Evolutionary conservation across 257 asterid species (phyloP).

Genomic region (Nicotiana benthamiana): DNA sequence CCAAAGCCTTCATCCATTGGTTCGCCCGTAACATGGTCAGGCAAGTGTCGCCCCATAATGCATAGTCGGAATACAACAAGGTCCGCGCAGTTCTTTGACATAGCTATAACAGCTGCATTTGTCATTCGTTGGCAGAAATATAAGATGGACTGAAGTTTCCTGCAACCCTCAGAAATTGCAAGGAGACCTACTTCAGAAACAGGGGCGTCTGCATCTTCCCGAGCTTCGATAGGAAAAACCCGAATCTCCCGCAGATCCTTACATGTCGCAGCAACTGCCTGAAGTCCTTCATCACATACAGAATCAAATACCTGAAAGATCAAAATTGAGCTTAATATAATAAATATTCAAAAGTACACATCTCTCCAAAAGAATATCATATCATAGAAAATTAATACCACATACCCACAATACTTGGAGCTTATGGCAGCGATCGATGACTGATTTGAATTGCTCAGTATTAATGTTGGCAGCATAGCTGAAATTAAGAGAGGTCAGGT

Average conservation of each 20-base stretch:
- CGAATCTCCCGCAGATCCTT: conserved; percentile 51
- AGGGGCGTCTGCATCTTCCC: conserved; percentile 41
- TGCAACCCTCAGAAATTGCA: conserved; percentile 49
- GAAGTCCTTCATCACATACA: conserved; percentile 47
- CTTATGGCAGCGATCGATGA: conserved; percentile 32
- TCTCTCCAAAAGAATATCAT: background rate
- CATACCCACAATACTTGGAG: conserved; percentile 51
- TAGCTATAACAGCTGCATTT: conserved; percentile 44
- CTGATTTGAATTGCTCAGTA: conserved; percentile 39
- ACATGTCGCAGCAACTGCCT: conserved; percentile 44
- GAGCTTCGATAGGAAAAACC: conserved; percentile 38
- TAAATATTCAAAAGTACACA: background rate
- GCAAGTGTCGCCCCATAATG: conserved; percentile 42
- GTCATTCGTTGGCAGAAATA: conserved; percentile 51
- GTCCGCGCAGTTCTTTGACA: conserved; percentile 44
- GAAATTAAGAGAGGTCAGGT: conserved; percentile 39
- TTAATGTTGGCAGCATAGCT: conserved; percentile 38
- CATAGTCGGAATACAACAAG: conserved; percentile 50
- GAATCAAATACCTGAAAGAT: conserved; percentile 42
- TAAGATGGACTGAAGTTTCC: conserved; percentile 41
- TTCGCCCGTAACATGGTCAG: conserved; percentile 37
- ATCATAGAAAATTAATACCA: background rate
- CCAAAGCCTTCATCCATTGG: conserved; percentile 59
- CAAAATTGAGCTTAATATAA: background rate
- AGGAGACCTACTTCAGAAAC: conserved; percentile 44